Evolutionary conservation across 108 stramenopile genomes (phyloP).

Genomic region (Nitzschia palea): DNA sequence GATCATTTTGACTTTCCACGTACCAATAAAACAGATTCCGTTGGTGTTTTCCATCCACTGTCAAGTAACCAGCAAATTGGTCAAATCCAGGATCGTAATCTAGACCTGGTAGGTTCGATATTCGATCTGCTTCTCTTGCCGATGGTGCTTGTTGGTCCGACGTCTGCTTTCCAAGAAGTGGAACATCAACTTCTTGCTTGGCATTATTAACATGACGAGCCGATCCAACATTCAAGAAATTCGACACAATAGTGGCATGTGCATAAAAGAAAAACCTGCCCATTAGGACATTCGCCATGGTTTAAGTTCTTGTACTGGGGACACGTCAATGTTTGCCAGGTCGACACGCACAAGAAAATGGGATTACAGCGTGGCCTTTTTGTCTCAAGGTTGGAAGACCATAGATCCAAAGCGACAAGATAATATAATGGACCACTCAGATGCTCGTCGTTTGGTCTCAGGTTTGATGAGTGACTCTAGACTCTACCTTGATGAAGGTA

Average conservation of each 20-base stretch:
- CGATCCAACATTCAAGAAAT: background rate
- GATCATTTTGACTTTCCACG: slow-evolving; percentile 45
- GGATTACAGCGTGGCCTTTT: too few species aligned
- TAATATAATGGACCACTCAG: too few species aligned
- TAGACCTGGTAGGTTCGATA: slow-evolving; percentile 36
- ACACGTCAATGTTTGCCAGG: too few species aligned
- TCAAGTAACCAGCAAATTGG: slow-evolving; percentile 44
- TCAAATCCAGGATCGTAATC: slow-evolving; percentile 39
- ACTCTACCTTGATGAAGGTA: too few species aligned
- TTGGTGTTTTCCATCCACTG: slow-evolving; percentile 16
- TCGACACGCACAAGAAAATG: too few species aligned
- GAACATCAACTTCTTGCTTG: background rate
- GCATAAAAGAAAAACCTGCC: slow-evolving; percentile 11
- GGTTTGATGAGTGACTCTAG: too few species aligned
- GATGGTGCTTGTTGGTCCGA: background rate
- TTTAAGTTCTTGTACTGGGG: too few species aligned
- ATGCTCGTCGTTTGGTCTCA: too few species aligned
- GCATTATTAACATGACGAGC: background rate
- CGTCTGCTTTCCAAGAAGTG: background rate
- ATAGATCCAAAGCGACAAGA: too few species aligned
- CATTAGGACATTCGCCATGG: background rate
- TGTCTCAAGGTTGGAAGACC: too few species aligned
- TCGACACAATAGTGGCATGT: slow-evolving; percentile 2
- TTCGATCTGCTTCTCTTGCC: background rate
- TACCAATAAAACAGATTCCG: slow-evolving; percentile 53